A percentile compares a stretch with the other conserved stretches of the same genome.
These are phyloP conservation scores for Aspergillus kassunensis DNA, from an alignment of 495 filamentous ascomycete species.

Conservation along the genomic window DNA sequence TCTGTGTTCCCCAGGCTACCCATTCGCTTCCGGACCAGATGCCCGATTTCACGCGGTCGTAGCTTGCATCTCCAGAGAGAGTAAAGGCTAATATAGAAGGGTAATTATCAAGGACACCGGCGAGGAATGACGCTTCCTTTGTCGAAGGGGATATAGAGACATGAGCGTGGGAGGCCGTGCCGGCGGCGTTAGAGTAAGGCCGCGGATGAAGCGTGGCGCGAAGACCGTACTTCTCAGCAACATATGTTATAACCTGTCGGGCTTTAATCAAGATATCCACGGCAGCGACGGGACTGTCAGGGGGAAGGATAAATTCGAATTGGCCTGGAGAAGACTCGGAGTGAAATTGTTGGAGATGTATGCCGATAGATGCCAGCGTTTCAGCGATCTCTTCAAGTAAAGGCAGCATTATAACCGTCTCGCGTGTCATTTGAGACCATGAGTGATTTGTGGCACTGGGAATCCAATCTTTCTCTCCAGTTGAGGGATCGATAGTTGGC, in stretches of 20 bases:
- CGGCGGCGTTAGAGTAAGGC: conserved; percentile 46
- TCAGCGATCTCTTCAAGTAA: conserved; percentile 61
- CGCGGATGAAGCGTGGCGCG: conserved; percentile 77
- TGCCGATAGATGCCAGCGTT: conserved; percentile 54
- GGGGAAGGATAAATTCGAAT: conserved; percentile 74
- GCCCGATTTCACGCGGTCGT: conserved; percentile 36
- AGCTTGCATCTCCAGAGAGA: conserved; percentile 36
- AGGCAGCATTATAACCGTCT: conserved; percentile 40
- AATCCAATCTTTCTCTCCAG: conserved; percentile 15
- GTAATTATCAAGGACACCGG: conserved; percentile 33
- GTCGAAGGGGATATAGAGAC: conserved; percentile 33
- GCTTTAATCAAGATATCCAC: conserved; percentile 71
- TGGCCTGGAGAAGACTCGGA: conserved; percentile 71
- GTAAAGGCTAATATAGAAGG: conserved; percentile 35
- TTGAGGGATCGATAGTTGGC: conserved; percentile 17
- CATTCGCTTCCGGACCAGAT: conserved; percentile 56
- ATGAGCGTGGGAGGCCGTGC: conserved; percentile 43
- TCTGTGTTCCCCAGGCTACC: conserved; percentile 44
- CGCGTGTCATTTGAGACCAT: conserved; percentile 41
- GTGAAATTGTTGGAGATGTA: conserved; percentile 72
- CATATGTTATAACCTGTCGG: conserved; percentile 59
- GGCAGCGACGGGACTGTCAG: conserved; percentile 59
- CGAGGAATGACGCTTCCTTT: conserved; percentile 32
- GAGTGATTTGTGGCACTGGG: conserved; percentile 45
- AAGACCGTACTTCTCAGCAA: conserved; percentile 40